Percentiles rank a stretch among this genome's conserved stretches.
phyloP scores from a whole-genome alignment of 805 yeast species.

The Candida coleopterorum region DNA sequence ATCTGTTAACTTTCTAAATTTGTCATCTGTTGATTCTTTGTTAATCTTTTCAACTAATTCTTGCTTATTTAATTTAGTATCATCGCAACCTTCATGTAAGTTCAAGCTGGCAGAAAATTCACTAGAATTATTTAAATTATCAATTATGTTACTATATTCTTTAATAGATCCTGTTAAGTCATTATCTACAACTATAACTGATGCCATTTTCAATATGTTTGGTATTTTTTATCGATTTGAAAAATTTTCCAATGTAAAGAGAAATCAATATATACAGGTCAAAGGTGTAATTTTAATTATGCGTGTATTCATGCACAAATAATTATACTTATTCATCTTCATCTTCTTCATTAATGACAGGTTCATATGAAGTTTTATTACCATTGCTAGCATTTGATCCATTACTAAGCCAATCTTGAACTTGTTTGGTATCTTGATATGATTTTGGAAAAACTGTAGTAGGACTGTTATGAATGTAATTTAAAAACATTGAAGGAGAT shows the following conservation, averaged over 20 bases:
- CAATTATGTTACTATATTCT: conserved; percentile 37
- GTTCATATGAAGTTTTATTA: conserved; percentile 10
- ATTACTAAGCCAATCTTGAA: conserved; percentile 9
- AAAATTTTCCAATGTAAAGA: conserved; percentile 5
- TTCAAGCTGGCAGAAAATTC: conserved; percentile 20
- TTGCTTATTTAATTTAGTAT: conserved; percentile 22
- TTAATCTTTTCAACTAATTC: conserved; percentile 25
- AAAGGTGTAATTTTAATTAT: background rate
- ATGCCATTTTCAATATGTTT: conserved; percentile 23
- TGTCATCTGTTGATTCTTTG: conserved; percentile 23
- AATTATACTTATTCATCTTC: conserved; percentile 7
- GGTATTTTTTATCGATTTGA: conserved; percentile 1
- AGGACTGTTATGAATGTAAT: background rate
- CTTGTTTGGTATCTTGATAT: conserved; percentile 9
- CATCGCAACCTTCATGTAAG: conserved; percentile 14
- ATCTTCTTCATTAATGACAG: conserved; percentile 13
- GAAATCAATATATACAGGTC: conserved; percentile 1
- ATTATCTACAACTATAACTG: conserved; percentile 41
- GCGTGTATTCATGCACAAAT: background rate
- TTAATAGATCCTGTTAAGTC: conserved; percentile 36
- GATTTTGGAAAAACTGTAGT: conserved; percentile 4
- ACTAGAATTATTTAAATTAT: conserved; percentile 23
- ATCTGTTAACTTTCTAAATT: conserved; percentile 32
- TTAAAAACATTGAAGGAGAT: background rate
- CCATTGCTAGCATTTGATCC: background rate